Percentiles rank a stretch among this genome's conserved stretches.
Conservation (phyloP, 192 early-diverging fungal species). For the Paraglomus brasilianum region DNA sequence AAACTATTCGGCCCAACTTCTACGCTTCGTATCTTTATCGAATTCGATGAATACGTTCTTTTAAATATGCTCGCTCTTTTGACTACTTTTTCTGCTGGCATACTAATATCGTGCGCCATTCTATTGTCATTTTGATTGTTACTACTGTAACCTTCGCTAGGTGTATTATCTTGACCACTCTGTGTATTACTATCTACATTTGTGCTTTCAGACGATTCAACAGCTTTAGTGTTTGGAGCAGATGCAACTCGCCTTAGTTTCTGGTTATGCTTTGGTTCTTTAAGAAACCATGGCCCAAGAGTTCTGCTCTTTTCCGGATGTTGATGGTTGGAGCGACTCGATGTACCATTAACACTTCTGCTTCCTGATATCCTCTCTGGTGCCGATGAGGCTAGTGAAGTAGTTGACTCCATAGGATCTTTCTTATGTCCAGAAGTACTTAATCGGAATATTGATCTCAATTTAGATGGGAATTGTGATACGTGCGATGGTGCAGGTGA, state of each 20-base stretch:
- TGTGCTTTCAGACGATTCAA: background rate
- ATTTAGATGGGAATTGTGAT: conserved; percentile 41
- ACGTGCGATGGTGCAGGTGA: conserved; percentile 43
- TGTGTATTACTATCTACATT: conserved; percentile 16
- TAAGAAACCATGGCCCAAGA: conserved; percentile 23
- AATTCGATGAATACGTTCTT: conserved; percentile 78
- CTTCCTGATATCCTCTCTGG: background rate
- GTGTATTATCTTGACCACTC: conserved; percentile 11
- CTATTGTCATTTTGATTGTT: conserved; percentile 22
- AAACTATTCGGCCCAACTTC: conserved; percentile 88
- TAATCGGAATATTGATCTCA: conserved; percentile 44
- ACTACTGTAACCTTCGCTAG: conserved; percentile 3
- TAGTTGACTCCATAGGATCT: conserved; percentile 3
- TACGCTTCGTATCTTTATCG: conserved; percentile 75
- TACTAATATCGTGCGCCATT: conserved; percentile 33
- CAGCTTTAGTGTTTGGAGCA: conserved; percentile 46
- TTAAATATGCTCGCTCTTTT: conserved; percentile 52
- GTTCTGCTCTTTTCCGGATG: conserved; percentile 4
- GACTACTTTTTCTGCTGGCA: conserved; percentile 32
- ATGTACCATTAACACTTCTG: conserved; percentile 14
- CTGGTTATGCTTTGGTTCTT: conserved; percentile 8
- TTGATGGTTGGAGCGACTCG: conserved; percentile 16
- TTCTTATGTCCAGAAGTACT: conserved; percentile 21
- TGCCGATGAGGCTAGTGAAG: conserved; percentile 22
- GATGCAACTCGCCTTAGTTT: conserved; percentile 47